Base-by-base conservation (phyloP, 352 stramenopile genomes). In the Phytophthora quininea region DNA sequence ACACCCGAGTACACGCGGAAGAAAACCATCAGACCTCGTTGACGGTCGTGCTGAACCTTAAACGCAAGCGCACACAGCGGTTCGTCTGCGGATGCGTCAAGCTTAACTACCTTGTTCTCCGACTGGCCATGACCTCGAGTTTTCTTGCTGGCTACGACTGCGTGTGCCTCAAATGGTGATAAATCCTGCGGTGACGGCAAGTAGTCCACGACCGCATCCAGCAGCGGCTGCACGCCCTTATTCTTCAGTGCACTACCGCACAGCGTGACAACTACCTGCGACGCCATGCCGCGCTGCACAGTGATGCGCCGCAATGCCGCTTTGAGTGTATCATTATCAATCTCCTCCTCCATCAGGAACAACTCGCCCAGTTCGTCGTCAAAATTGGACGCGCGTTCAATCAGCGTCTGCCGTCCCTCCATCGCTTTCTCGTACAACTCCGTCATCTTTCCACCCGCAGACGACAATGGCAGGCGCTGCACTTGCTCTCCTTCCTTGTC, bases 201-300 rank as follows among this genome's bases (percentile, higher is more conserved):
- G 79, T 99, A 99, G 67, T 98, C 88, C 31, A 99, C 69, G 5
- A 99, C 95, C 30, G 96, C 98, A 74, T 99, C 97, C 15, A 99
- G 82, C 32, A 99, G 86, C 38, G 97, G 88, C 76, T 99, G 98
- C 40, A 99, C 96, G 46, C 91, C 91, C 62, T 92, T 94, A 73
- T 95, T 95, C 71, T 90, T 93, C 29, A 95, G 53, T 15, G 87
- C 87, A 58, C 78, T 90, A 38, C 83, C 86, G 37, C 79, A 84
- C 4, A 91, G 63, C 32, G 78, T 88, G 55, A 91, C 77, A 31
- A 92, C 71, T 14, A 68, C 76, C 19, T 74, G 67, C 6, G 71
- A 77, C 33, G 76, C 69, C 48, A 74, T 87, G 12, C 65, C 74
- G 27, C 75, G 77, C 5, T 70, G 61, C 49, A 93, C 71, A 0